Base-by-base conservation (phyloP, 1,284 basidiomycete species). In the Chalciporus sp. region DNA sequence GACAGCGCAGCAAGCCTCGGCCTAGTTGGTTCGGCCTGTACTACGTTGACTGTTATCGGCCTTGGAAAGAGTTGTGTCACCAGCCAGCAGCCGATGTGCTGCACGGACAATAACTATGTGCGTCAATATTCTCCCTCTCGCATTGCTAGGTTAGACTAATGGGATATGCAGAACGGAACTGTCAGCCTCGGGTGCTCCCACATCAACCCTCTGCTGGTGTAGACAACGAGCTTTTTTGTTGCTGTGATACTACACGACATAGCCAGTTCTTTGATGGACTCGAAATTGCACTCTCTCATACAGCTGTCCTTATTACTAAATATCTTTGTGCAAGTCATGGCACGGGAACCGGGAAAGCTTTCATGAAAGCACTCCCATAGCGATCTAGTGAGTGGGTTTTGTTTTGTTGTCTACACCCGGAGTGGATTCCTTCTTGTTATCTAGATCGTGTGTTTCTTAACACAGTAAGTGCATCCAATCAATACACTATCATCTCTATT, bases 1-100 rank as follows among this genome's bases (percentile, higher is more conserved):
- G 20, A 39, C 49, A 39, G 42, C 40, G 58, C 54, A 11, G 47
- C 49, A 29, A 8, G 31, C 47, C 46, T 61, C 19, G 60, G 61
- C 33, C 9, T 63, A 20, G 60, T 61, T 31, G 61, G 61, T 16
- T 50, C 35, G 9, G 12, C 29, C 14, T 61, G 58, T 44, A 51
- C 50, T 3, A 28, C 40, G 2, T 40, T 60, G 20, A 63, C 52
- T 12, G 58, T 61, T 17, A 61, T 62, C n/a, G 61, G 58, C 11
- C 42, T 26, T 4, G 59, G 60, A 49, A 53, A 33, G 42, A 53
- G 47, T 10, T 63, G 58, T 17, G 56, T 37, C 7, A 63, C 59
- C 10, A 55, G 40, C 23, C 58, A 61, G 31, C 3, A 43, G 1
- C 55, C 61, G 1, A 12, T 63, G 20, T 61, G 61, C 42, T 63